A percentile compares a stretch with the other conserved stretches of the same genome.
Evolutionary conservation across 2,329 filamentous ascomycete genomes (phyloP).

Genomic region (Aureobasidium lini): DNA sequence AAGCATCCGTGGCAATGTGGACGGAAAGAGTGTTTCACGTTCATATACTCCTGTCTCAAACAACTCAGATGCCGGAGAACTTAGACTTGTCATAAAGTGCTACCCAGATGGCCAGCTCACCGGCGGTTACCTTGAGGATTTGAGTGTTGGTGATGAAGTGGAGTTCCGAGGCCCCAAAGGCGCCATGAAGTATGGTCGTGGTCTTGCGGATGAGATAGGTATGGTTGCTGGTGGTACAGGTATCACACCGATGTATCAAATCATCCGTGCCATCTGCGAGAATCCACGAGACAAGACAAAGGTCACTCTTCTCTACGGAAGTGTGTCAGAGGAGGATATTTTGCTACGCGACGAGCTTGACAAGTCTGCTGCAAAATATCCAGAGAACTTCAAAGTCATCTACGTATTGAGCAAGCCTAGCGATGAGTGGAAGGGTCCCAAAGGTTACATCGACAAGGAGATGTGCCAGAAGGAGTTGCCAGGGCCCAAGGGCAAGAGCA

Average conservation of each 20-base stretch:
- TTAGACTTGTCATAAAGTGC: conserved; percentile 46
- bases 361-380: conserved; percentile 40
- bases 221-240: conserved; percentile 51
- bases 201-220: conserved; percentile 39
- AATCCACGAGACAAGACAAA: conserved; percentile 50
- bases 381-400: conserved; percentile 46
- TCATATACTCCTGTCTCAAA: conserved; percentile 26
- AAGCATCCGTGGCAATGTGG: conserved; percentile 22
- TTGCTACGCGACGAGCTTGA: conserved; percentile 51
- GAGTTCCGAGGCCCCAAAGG: conserved; percentile 51
- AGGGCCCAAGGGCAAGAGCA: conserved; percentile 37
- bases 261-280: conserved; percentile 57
- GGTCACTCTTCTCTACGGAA: conserved; percentile 53
- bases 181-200: conserved; percentile 45
- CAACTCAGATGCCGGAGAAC: conserved; percentile 31
- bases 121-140: conserved; percentile 39
- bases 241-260: conserved; percentile 52
- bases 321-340: conserved; percentile 52
- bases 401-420: conserved; percentile 48
- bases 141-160: conserved; percentile 43
- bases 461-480: conserved; percentile 46
- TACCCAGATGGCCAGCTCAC: conserved; percentile 44
- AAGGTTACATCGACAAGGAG: conserved; percentile 45
- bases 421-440: conserved; percentile 40
- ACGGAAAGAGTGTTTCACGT: conserved; percentile 17